A percentile compares a stretch with the other conserved stretches of the same genome.
phyloP scores from a whole-genome alignment of 2,329 filamentous ascomycete genomes.

The Sclerotinia sclerotiorum region DNA sequence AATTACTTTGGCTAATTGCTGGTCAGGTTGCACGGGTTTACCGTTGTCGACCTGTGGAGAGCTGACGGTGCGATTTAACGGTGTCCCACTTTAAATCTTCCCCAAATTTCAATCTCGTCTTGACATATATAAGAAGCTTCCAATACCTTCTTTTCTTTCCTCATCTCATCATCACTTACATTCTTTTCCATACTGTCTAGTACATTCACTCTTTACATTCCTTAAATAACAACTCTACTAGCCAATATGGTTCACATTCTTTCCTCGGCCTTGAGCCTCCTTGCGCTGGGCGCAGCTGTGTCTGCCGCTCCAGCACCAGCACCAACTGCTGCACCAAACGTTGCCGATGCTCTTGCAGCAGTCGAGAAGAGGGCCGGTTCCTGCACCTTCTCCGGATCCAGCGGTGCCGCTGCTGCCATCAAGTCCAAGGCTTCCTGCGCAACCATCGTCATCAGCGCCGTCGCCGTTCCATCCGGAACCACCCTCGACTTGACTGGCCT shows the following conservation, averaged over 20 bases:
- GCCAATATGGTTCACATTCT: constrained; percentile 34
- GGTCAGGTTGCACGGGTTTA: background rate
- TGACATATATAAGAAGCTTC: constrained; percentile 8
- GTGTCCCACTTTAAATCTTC: background rate
- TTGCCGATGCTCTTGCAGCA: constrained; percentile 10
- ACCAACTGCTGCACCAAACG: constrained; percentile 35
- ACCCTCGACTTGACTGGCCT: constrained; percentile 59
- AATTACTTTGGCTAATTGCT: background rate
- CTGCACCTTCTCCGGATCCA: constrained; percentile 57
- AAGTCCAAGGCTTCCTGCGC: constrained; percentile 53
- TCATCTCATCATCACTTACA: constrained; percentile 15
- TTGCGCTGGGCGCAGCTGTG: constrained; percentile 27
- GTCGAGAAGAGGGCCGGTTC: constrained; percentile 36
- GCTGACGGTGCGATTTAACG: background rate
- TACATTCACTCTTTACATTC: constrained; percentile 18
- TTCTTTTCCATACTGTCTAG: constrained; percentile 12
- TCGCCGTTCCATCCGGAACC: constrained; percentile 57
- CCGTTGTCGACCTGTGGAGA: background rate
- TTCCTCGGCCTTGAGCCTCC: constrained; percentile 29
- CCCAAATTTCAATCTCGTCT: constrained; percentile 3
- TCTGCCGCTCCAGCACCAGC: constrained; percentile 29
- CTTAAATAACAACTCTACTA: constrained; percentile 8
- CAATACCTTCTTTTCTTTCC: constrained; percentile 3
- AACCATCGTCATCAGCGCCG: constrained; percentile 52
- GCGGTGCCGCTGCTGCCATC: constrained; percentile 49